These are phyloP conservation scores for Lonicera japonica DNA, from an alignment of 129 eudicot genomes.

Conservation along the genomic window DNA sequence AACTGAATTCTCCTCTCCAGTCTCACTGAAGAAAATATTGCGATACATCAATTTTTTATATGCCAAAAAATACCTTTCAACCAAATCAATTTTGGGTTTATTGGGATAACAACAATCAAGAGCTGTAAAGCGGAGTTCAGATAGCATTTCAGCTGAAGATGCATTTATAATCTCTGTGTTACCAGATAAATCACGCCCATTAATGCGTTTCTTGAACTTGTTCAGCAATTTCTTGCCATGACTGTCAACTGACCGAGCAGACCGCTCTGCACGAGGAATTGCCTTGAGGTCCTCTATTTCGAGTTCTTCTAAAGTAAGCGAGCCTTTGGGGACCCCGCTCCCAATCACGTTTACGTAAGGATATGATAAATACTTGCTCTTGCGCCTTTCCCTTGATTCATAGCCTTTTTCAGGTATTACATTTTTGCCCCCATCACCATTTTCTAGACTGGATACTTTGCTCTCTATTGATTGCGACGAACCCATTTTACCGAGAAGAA, in stretches of 20 bases:
- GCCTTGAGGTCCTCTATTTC: conserved; percentile 10
- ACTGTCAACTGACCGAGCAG: conserved; percentile 11
- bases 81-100: conserved; percentile 21
- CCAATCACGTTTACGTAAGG: conserved; percentile 32
- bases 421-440: conserved; percentile 8
- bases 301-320: not conserved
- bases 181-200: conserved; percentile 1
- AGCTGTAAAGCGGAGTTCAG: conserved; percentile 30
- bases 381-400: conserved; percentile 52
- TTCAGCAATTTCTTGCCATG: conserved; percentile 27
- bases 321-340: not conserved
- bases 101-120: conserved; percentile 28
- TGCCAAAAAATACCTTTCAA: conserved; percentile 12
- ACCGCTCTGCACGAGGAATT: conserved; percentile 3
- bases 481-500: too few relatives aligned
- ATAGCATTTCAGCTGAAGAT: conserved; percentile 34
- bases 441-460: conserved; percentile 2
- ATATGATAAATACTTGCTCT: conserved; percentile 64
- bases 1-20: not conserved
- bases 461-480: too few relatives aligned
- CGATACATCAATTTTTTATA: conserved; percentile 28
- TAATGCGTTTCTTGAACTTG: conserved; percentile 25
- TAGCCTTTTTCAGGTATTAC: conserved; percentile 24
- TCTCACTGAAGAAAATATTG: not conserved
- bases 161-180: conserved; percentile 17